A percentile compares a stretch with the other conserved stretches of the same genome.
phyloP scores from a whole-genome alignment of 345 rosid genomes.

The Cardamine occulta region DNA sequence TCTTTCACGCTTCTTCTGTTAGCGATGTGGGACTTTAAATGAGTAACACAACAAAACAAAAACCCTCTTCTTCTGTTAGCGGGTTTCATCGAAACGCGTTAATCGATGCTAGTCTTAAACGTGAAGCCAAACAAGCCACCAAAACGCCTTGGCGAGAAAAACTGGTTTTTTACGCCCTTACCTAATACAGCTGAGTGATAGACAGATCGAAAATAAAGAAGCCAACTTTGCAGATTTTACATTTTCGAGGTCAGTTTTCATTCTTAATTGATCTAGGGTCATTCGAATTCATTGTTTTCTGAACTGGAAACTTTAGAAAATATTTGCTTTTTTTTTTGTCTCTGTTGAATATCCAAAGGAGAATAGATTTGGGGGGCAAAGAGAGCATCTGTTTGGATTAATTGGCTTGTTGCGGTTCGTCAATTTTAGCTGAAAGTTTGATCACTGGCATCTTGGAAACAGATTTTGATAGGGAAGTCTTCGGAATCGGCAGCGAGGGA shows the following conservation, averaged over 20 bases:
- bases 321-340: neutral
- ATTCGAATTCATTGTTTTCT: constrained; percentile 9
- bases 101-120: constrained; percentile 11
- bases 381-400: constrained; percentile 7
- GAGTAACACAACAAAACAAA: neutral
- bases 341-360: constrained; percentile 1
- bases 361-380: neutral
- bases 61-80: neutral
- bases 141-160: neutral
- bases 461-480: constrained; percentile 5
- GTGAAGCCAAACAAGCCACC: constrained; percentile 26
- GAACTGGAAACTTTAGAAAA: neutral
- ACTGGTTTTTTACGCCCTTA: neutral
- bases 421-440: constrained; percentile 3
- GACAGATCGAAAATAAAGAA: constrained; percentile 20
- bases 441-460: neutral
- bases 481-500: constrained; percentile 3
- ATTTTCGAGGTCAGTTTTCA: constrained; percentile 25
- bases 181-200: neutral
- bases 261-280: constrained; percentile 10
- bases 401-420: neutral
- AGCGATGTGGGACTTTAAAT: constrained; percentile 32
- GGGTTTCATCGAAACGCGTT: neutral
- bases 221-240: constrained; percentile 9
- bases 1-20: neutral